These are phyloP conservation scores for Tylopilus rubrobrunneus DNA, from an alignment of 768 basidiomycete genomes.

Conservation along the genomic window DNA sequence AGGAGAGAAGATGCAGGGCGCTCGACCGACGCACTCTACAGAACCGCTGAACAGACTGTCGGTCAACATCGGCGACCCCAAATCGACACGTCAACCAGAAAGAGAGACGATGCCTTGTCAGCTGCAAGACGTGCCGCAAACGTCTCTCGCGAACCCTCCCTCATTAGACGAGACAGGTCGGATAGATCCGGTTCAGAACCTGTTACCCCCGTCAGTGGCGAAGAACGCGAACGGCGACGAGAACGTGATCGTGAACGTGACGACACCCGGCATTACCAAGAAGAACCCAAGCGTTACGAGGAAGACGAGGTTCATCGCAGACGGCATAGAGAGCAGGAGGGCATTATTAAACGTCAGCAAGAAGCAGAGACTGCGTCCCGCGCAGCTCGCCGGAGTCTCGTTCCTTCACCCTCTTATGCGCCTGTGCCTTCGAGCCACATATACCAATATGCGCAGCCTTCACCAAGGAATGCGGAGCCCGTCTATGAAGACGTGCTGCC, in stretches of 20 bases:
- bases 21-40: constrained; percentile 35
- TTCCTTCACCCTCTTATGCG: constrained; percentile 25
- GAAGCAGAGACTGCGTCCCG: constrained; percentile 27
- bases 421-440: constrained; percentile 29
- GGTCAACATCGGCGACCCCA: constrained; percentile 22
- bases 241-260: no score
- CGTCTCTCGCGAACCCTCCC: constrained; percentile 22
- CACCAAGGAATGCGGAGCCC: constrained; percentile 29
- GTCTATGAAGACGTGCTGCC: constrained; percentile 33
- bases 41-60: constrained; percentile 14
- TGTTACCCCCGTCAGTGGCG: no score
- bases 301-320: no score
- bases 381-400: constrained; percentile 36
- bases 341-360: no score
- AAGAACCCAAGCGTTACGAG: no score
- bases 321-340: no score
- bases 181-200: no score
- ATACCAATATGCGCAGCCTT: constrained; percentile 33
- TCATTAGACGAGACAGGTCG: constrained; percentile 11
- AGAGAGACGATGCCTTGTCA: constrained; percentile 29
- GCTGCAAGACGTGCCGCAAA: constrained; percentile 24
- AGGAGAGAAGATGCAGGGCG: constrained; percentile 34
- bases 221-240: no score
- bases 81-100: constrained; percentile 27
- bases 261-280: no score